These are phyloP conservation scores for Dichotomocladium elegans DNA, from an alignment of 371 early-diverging fungal species.

Conservation along the genomic window DNA sequence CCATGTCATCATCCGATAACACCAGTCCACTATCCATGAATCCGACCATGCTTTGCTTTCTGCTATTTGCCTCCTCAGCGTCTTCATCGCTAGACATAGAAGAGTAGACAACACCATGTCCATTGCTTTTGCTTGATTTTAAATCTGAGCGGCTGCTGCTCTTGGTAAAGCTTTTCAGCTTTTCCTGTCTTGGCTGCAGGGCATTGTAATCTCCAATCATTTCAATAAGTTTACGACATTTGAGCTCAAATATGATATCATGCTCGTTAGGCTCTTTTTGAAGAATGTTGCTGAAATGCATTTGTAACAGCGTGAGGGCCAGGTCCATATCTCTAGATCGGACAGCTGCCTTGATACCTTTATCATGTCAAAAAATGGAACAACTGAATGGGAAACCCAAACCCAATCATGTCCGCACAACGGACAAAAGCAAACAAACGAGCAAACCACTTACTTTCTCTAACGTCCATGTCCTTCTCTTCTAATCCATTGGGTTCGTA, in stretches of 20 bases:
- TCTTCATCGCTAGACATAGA: not conserved
- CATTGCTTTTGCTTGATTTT: not conserved
- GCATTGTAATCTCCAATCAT: slow-evolving; percentile 61
- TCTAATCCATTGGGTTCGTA: slow-evolving; percentile 5
- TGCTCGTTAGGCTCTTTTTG: slow-evolving; percentile 33
- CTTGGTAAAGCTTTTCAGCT: slow-evolving; percentile 43
- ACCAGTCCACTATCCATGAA: slow-evolving; percentile 7
- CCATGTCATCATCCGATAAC: slow-evolving; percentile 27
- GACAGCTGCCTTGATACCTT: slow-evolving; percentile 67
- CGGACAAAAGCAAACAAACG: no score
- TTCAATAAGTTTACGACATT: slow-evolving; percentile 86
- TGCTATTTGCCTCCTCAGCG: not conserved
- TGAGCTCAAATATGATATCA: slow-evolving; percentile 68
- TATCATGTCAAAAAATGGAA: no score
- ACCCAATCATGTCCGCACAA: not conserved
- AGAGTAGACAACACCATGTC: not conserved
- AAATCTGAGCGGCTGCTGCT: not conserved
- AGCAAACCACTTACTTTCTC: slow-evolving; percentile 19
- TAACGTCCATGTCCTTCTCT: slow-evolving; percentile 26
- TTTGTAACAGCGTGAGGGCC: slow-evolving; percentile 63
- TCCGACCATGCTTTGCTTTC: not conserved
- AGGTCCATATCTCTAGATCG: slow-evolving; percentile 67
- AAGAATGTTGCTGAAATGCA: slow-evolving; percentile 64
- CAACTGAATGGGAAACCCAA: no score
- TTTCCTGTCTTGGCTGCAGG: slow-evolving; percentile 53